Evolutionary conservation across 2,329 filamentous ascomycete species (phyloP).

Genomic region (Exutisphaerella laricina): DNA sequence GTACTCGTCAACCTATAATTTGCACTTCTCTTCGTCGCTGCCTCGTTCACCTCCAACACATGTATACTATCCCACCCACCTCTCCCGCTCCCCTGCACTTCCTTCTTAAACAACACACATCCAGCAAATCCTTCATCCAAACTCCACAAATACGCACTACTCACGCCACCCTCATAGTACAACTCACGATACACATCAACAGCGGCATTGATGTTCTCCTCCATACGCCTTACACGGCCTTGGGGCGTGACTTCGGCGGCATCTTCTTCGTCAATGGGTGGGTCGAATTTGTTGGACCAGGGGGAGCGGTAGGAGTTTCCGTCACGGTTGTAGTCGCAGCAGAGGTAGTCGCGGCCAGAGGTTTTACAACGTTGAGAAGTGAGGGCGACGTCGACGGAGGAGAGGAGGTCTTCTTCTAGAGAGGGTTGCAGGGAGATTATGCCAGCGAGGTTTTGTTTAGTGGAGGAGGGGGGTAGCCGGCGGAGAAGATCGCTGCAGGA

Average conservation of each 20-base stretch:
- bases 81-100: constrained; percentile 44
- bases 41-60: constrained; percentile 91
- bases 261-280: constrained; percentile 66
- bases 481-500: constrained; percentile 83
- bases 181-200: constrained; percentile 96
- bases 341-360: constrained; percentile 88
- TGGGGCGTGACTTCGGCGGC: constrained; percentile 81
- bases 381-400: constrained; percentile 93
- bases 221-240: constrained; percentile 87
- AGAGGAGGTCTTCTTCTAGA: constrained; percentile 94
- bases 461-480: constrained; percentile 91
- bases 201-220: constrained; percentile 87
- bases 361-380: constrained; percentile 78
- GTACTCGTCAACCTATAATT: constrained; percentile 98
- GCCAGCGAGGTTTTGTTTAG: constrained; percentile 76
- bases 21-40: constrained; percentile 68
- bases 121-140: constrained; percentile 96
- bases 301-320: constrained; percentile 95
- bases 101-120: constrained; percentile 92
- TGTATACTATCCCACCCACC: constrained; percentile 94
- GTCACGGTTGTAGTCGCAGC: constrained; percentile 99
- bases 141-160: constrained; percentile 97
- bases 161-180: constrained; percentile 95
- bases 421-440: constrained; percentile 86
- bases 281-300: constrained; percentile 99